Base-by-base conservation (phyloP, 192 early-diverging fungal genomes). In the Haplosporangium gracile region DNA sequence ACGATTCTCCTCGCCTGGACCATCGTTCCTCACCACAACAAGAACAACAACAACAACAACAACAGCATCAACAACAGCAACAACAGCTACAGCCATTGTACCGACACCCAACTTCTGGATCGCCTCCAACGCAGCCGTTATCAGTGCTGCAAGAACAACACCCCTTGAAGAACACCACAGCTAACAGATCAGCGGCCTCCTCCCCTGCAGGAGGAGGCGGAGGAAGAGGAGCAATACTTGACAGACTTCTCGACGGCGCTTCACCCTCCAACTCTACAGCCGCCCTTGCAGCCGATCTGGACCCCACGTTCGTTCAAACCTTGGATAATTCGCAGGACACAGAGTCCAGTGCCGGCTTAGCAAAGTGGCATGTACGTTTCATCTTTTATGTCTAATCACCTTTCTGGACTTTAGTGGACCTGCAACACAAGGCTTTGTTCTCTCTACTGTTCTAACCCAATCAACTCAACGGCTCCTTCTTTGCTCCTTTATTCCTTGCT, bases 321-420 rank as follows among this genome's bases (percentile, higher is more conserved):
- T 34, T 39, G 63, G 34, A 77, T 39, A 15, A 29, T 43, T 36
- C 63, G 43, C 57, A 65, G 5, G 29, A 22, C 7, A 40, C 7
- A 70, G 9, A 39, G 69, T 22, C 38, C 69, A 42, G 20, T n/a
- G 26, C 13, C 2, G 76, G 76, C 10, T 51, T 78, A 22, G 78
- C 71, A 60, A 47, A 36, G 70, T 79, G 78, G 78, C 78, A 79
- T 43, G 78, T 79, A 79, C 29, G 78, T 79, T 72, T 55, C 16
- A 29, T 22, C 53, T 71, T 26, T 34, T 78, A 20, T 78, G 5
- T 65, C 34, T 51, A 38, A 22, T 53, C 22, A 36, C 47, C 20
- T 15, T 16, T 42, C 76, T 51, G 11, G 45, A 16, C 47, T 53
- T 74, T 49, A 47, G 5, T 53, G 26, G 18, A 38, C 32, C 73